Evolutionary conservation across 345 rosid genomes (phyloP).

Genomic region (Linum lewisii): DNA sequence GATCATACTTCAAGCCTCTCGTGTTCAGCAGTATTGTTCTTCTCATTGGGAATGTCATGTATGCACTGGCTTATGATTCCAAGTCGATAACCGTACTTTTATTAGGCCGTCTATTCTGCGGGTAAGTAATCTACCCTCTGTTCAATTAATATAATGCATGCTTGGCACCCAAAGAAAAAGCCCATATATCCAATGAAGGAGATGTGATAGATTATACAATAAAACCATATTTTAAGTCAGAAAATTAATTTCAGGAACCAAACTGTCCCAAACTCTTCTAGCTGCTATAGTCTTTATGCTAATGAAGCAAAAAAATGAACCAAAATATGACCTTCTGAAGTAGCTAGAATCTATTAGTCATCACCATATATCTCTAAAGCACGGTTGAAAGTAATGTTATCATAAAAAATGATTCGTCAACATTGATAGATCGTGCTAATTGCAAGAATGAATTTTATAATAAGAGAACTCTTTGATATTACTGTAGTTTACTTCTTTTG

Average conservation of each 20-base stretch:
- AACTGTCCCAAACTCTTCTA: no score
- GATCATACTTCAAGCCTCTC: conserved; percentile 91
- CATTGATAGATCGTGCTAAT: no score
- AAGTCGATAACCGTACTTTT: conserved; percentile 65
- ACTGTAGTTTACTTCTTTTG: conserved; percentile 7
- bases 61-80: conserved; percentile 86
- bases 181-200: no score
- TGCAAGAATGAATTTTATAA: no score
- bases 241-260: no score
- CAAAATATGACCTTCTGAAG: neutral
- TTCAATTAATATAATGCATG: neutral
- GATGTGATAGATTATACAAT: no score
- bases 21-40: conserved; percentile 86
- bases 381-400: no score
- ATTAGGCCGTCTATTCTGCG: conserved; percentile 87
- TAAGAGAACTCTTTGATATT: neutral
- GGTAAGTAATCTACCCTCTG: conserved; percentile 42
- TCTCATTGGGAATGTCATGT: conserved; percentile 68
- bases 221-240: no score
- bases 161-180: neutral
- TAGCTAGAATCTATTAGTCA: no score
- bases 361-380: no score
- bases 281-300: neutral
- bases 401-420: no score
- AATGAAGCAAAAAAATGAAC: neutral